Percentiles rank a stretch among this genome's conserved stretches.
These are phyloP conservation scores for Falciphora oryzae DNA, from an alignment of 2,329 filamentous ascomycete species.

Conservation along the genomic window DNA sequence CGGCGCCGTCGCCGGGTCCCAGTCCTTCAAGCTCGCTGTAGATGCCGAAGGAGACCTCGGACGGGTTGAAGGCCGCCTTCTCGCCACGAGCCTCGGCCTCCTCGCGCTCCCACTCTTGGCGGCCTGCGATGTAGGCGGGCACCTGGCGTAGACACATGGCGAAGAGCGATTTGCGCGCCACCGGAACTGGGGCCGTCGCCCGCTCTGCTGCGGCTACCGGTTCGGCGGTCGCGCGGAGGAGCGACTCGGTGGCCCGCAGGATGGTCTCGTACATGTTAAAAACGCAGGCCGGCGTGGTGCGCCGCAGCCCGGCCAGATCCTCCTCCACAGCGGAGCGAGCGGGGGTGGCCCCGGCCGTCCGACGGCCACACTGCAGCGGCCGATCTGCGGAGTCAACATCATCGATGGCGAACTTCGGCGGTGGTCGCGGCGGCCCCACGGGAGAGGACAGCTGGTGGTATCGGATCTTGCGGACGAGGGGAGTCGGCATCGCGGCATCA, in stretches of 20 bases:
- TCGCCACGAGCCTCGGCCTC: constrained; percentile 33
- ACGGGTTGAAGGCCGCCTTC: constrained; percentile 26
- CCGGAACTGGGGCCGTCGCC: not conserved
- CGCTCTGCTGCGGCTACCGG: constrained; percentile 7
- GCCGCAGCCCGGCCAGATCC: constrained; percentile 29
- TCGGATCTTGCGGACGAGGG: constrained; percentile 25
- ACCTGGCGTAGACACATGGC: constrained; percentile 44
- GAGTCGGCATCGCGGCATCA: constrained; percentile 25
- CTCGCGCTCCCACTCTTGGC: constrained; percentile 35
- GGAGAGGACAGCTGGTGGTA: constrained; percentile 25
- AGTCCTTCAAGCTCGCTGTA: constrained; percentile 44
- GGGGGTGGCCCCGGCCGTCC: not conserved
- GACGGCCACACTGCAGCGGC: not conserved
- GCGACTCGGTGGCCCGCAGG: constrained; percentile 36
- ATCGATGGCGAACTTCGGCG: not conserved
- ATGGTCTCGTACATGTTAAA: constrained; percentile 39
- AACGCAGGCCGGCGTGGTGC: constrained; percentile 21
- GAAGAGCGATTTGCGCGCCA: constrained; percentile 34
- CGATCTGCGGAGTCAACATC: not conserved
- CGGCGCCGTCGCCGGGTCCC: constrained; percentile 25
- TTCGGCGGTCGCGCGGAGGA: constrained; percentile 35
- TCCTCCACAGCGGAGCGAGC: constrained; percentile 23
- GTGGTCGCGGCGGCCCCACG: constrained; percentile 12
- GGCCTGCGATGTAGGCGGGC: constrained; percentile 39
- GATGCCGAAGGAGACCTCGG: constrained; percentile 36